Conservation (phyloP, 2,329 filamentous ascomycete species). For the Colletotrichum melonis region DNA sequence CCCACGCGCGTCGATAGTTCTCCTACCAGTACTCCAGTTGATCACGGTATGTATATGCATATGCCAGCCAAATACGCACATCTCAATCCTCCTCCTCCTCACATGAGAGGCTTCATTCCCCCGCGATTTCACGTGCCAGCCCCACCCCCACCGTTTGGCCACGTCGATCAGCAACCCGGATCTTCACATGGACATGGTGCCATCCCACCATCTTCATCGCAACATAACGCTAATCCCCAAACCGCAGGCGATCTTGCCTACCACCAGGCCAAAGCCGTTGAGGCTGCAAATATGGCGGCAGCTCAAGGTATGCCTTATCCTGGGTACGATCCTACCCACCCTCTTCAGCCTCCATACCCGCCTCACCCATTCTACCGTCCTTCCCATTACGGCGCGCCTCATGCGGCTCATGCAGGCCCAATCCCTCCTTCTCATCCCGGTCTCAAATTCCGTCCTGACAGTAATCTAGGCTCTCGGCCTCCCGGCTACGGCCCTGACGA, state of each 20-base stretch:
- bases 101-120: neutral
- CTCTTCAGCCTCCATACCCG: too few relatives aligned
- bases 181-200: conserved; percentile 1
- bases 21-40: neutral
- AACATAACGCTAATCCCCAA: neutral
- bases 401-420: neutral
- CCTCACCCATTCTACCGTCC: neutral
- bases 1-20: neutral
- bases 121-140: neutral
- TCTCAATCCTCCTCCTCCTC: neutral
- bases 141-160: neutral
- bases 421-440: conserved; percentile 13
- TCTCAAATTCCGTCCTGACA: neutral
- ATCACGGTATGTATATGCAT: neutral
- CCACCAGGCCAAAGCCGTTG: conserved; percentile 17
- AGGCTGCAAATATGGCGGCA: conserved; percentile 15
- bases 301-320: conserved; percentile 19
- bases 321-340: neutral
- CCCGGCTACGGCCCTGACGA: neutral
- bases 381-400: neutral
- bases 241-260: conserved; percentile 13
- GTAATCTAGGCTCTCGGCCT: neutral
- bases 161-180: neutral
- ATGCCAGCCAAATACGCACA: neutral
- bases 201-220: neutral